Conservation (phyloP, 179 eudicot genomes). For the Spergularia azorica region DNA sequence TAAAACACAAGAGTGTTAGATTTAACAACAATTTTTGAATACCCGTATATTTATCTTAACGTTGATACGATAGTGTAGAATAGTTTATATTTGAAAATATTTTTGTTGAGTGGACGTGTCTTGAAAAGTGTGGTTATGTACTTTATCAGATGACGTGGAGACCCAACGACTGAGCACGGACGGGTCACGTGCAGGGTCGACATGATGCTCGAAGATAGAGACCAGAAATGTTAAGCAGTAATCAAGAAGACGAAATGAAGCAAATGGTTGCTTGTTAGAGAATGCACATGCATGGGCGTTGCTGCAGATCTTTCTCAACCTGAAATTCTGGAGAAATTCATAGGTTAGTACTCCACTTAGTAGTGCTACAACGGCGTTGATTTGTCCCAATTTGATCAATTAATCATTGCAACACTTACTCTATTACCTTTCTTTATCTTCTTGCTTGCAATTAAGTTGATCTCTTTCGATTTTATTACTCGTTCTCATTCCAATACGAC, state of each 20-base stretch:
- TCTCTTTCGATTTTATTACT: too few relatives aligned
- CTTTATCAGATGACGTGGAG: constrained; percentile 31
- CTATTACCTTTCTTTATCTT: constrained; percentile 15
- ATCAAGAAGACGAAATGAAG: constrained; percentile 25
- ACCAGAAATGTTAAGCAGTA: constrained; percentile 31
- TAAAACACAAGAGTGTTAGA: too few relatives aligned
- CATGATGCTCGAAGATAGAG: constrained; percentile 37
- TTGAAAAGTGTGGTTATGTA: constrained; percentile 27
- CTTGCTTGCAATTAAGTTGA: not conserved
- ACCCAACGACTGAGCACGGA: constrained; percentile 12
- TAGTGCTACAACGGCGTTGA: constrained; percentile 16
- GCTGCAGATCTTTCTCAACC: constrained; percentile 17
- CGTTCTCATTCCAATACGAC: too few relatives aligned
- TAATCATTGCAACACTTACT: constrained; percentile 39
- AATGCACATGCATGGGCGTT: constrained; percentile 36
- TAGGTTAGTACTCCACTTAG: not conserved
- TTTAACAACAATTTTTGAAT: too few relatives aligned
- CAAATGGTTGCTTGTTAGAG: constrained; percentile 28
- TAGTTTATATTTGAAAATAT: too few relatives aligned
- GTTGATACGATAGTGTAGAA: too few relatives aligned
- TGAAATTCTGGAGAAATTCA: constrained; percentile 24
- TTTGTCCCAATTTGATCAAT: constrained; percentile 26
- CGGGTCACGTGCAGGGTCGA: constrained; percentile 38
- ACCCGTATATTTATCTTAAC: too few relatives aligned
- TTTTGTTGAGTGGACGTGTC: too few relatives aligned